These are phyloP conservation scores for Trichoderma endophyticum DNA, from an alignment of 2,329 filamentous ascomycete genomes.

Conservation along the genomic window DNA sequence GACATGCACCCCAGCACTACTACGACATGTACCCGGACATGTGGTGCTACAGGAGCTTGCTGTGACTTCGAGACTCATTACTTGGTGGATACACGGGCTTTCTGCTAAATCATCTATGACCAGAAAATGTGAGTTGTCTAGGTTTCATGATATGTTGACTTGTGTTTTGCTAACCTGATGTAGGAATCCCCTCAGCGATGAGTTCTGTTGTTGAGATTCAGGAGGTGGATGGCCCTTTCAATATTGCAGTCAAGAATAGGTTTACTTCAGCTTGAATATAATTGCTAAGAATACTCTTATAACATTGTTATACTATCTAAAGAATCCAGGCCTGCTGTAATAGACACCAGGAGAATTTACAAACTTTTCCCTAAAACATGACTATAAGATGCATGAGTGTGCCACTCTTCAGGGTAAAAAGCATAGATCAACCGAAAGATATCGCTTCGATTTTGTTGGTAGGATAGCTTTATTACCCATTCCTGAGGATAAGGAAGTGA, in stretches of 20 bases:
- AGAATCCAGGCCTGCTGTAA: not conserved
- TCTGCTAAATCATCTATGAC: not conserved
- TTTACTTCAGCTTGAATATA: not conserved
- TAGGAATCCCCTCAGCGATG: not conserved
- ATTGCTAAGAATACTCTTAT: not conserved
- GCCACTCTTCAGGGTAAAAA: too few relatives aligned
- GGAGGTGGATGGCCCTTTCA: not conserved
- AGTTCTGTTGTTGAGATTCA: not conserved
- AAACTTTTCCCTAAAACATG: too few relatives aligned
- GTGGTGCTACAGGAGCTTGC: not conserved
- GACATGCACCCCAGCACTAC: not conserved
- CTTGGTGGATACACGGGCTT: not conserved
- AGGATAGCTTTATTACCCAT: too few relatives aligned
- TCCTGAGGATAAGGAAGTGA: too few relatives aligned
- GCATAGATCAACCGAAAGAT: too few relatives aligned
- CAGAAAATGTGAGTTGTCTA: not conserved
- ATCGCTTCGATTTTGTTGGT: not conserved
- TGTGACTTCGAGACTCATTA: not conserved
- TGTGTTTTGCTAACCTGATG: not conserved
- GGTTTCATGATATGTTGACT: not conserved
- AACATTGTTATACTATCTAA: not conserved
- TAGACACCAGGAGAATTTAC: too few relatives aligned
- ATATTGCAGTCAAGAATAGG: not conserved
- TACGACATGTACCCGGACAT: not conserved
- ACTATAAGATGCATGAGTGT: too few relatives aligned